Percentiles rank a stretch among this genome's conserved stretches.
Conservation (phyloP, 2,329 filamentous ascomycete species). For the Hortaea sp. region DNA sequence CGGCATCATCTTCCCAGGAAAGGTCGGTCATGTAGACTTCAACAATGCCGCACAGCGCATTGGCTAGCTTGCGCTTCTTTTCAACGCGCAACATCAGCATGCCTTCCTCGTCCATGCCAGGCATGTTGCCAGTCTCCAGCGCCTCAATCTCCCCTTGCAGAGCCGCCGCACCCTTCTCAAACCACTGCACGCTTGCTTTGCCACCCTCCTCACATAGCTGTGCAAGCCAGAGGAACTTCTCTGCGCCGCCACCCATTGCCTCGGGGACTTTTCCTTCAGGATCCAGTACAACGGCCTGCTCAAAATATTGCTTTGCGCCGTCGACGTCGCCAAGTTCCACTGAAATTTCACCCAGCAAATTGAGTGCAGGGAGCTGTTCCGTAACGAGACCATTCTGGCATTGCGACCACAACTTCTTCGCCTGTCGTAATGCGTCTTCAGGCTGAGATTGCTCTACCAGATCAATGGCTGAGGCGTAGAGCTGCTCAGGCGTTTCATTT, state of each 20-base stretch:
- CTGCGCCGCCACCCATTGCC: slow-evolving; percentile 67
- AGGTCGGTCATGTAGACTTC: slow-evolving; percentile 97
- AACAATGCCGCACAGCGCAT: slow-evolving; percentile 84
- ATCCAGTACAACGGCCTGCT: slow-evolving; percentile 65
- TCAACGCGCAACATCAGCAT: slow-evolving; percentile 45
- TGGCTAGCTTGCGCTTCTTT: slow-evolving; percentile 72
- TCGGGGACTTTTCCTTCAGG: slow-evolving; percentile 61
- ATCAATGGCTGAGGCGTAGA: slow-evolving; percentile 47
- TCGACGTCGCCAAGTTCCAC: slow-evolving; percentile 76
- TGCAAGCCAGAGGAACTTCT: slow-evolving; percentile 92
- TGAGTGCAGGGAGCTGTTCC: slow-evolving; percentile 54
- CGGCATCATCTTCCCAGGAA: slow-evolving; percentile 73
- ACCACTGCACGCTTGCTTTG: slow-evolving; percentile 50
- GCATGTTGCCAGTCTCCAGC: slow-evolving; percentile 41
- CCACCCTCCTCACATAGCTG: slow-evolving; percentile 66
- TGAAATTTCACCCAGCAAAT: slow-evolving; percentile 69
- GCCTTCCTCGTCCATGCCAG: slow-evolving; percentile 22
- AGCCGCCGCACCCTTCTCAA: slow-evolving; percentile 58
- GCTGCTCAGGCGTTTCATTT: slow-evolving; percentile 40
- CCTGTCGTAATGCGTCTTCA: slow-evolving; percentile 46
- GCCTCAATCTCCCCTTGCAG: slow-evolving; percentile 61
- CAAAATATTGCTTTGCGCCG: slow-evolving; percentile 60
- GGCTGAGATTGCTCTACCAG: slow-evolving; percentile 50
- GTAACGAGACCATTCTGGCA: slow-evolving; percentile 28
- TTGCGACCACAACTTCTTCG: slow-evolving; percentile 43